These are phyloP conservation scores for Rhodotorula sp. DNA, from an alignment of 1,284 basidiomycete species.

Conservation along the genomic window DNA sequence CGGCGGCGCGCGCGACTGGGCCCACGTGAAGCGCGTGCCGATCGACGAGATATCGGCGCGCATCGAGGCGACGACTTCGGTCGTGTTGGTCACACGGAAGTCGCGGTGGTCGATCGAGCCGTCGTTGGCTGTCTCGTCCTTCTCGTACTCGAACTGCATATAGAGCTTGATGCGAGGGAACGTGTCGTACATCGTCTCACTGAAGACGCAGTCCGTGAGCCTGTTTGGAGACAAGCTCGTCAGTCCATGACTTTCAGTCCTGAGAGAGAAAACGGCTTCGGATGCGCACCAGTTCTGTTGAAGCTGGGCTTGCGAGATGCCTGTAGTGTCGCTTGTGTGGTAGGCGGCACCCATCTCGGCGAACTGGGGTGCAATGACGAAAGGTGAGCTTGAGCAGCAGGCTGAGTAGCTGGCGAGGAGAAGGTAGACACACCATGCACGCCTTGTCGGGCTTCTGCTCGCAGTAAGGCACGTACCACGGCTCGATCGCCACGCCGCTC, in stretches of 20 bases:
- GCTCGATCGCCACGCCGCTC: constrained; percentile 21
- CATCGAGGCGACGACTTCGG: constrained; percentile 37
- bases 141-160: constrained; percentile 48
- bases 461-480: constrained; percentile 44
- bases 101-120: constrained; percentile 42
- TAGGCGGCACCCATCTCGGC: constrained; percentile 47
- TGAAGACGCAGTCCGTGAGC: constrained; percentile 39
- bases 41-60: constrained; percentile 31
- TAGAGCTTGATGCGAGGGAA: constrained; percentile 43
- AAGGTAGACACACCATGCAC: constrained; percentile 40
- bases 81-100: constrained; percentile 43
- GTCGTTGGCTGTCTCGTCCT: constrained; percentile 42
- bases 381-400: not conserved
- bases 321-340: constrained; percentile 42
- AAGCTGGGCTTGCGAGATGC: constrained; percentile 34
- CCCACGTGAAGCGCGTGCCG: constrained; percentile 39
- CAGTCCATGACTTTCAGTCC: no score
- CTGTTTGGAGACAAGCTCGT: not conserved
- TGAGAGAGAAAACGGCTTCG: not conserved
- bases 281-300: constrained; percentile 43
- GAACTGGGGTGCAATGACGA: constrained; percentile 23
- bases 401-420: not conserved
- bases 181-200: constrained; percentile 28
- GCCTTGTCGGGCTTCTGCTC: constrained; percentile 36
- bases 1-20: constrained; percentile 29